Conservation (phyloP, 768 basidiomycete genomes). For the Lanmaoa rubissima region DNA sequence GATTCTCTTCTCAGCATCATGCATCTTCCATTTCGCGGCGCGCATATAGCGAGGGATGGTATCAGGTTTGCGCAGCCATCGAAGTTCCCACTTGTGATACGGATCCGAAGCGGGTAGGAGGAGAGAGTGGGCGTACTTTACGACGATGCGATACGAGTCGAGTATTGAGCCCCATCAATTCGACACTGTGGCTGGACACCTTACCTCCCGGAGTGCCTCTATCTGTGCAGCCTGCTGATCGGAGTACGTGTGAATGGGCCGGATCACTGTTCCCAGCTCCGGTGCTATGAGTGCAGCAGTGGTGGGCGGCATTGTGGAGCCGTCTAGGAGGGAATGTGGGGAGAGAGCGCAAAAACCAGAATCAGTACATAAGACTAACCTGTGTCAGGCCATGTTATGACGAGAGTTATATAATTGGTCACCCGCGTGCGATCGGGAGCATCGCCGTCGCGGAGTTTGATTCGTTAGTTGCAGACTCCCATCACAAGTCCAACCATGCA, state of each 20-base stretch:
- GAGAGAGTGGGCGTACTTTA: constrained; percentile 66
- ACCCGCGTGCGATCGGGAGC: not conserved
- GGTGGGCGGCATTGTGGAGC: constrained; percentile 38
- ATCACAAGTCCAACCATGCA: constrained; percentile 63
- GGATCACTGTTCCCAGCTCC: constrained; percentile 48
- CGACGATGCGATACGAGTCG: not conserved
- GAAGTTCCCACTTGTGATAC: constrained; percentile 73
- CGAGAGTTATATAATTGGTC: not conserved
- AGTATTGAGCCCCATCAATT: not conserved
- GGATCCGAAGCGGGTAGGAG: constrained; percentile 64
- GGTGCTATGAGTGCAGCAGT: constrained; percentile 55
- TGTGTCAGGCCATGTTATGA: not conserved
- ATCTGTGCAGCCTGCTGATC: constrained; percentile 61
- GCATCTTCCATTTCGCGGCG: constrained; percentile 79
- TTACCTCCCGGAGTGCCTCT: constrained; percentile 58
- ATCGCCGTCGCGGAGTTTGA: constrained; percentile 17
- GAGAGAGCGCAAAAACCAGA: not conserved
- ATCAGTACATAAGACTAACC: not conserved
- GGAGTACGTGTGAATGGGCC: constrained; percentile 58
- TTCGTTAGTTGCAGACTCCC: not conserved
- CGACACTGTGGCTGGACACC: constrained; percentile 7
- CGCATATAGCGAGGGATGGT: constrained; percentile 74
- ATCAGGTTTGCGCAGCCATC: constrained; percentile 71
- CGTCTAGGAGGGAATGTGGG: not conserved
- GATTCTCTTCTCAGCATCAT: constrained; percentile 75